Conservation (phyloP, 2,329 filamentous ascomycete genomes). For the Colletotrichum sp. region DNA sequence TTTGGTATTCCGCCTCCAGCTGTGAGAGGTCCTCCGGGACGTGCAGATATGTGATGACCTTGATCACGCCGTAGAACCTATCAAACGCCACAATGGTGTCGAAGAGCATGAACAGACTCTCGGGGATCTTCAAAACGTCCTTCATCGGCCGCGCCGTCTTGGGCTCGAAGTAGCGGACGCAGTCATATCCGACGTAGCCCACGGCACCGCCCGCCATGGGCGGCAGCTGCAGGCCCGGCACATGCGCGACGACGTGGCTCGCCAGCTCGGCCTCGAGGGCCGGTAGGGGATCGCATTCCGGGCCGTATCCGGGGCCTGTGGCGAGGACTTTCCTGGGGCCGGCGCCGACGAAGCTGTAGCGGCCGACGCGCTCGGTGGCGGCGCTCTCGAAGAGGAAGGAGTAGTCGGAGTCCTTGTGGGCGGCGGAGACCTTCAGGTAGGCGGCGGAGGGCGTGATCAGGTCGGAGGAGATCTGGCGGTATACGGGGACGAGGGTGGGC, state of each 20-base stretch:
- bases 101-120: slow-evolving; percentile 96
- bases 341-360: slow-evolving; percentile 94
- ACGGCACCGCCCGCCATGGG: slow-evolving; percentile 91
- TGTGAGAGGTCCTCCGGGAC: slow-evolving; percentile 62
- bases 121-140: slow-evolving; percentile 86
- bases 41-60: slow-evolving; percentile 89
- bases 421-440: slow-evolving; percentile 86
- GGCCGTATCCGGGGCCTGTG: slow-evolving; percentile 86
- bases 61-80: slow-evolving; percentile 90
- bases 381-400: slow-evolving; percentile 98
- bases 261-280: slow-evolving; percentile 81
- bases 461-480: slow-evolving; percentile 86
- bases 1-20: slow-evolving; percentile 72
- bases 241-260: slow-evolving; percentile 77
- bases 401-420: slow-evolving; percentile 71
- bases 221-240: slow-evolving; percentile 83
- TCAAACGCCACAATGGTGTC: slow-evolving; percentile 95
- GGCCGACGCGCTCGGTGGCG: slow-evolving; percentile 88
- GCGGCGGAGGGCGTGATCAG: slow-evolving; percentile 93
- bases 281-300: slow-evolving; percentile 82
- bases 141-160: slow-evolving; percentile 90
- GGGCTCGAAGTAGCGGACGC: slow-evolving; percentile 96
- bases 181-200: slow-evolving; percentile 97
- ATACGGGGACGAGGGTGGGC: slow-evolving; percentile 80
- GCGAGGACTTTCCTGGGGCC: slow-evolving; percentile 80